A percentile compares a stretch with the other conserved stretches of the same genome.
Evolutionary conservation across 2,329 filamentous ascomycete species (phyloP).

Genomic region (Stromatinia cepivora): DNA sequence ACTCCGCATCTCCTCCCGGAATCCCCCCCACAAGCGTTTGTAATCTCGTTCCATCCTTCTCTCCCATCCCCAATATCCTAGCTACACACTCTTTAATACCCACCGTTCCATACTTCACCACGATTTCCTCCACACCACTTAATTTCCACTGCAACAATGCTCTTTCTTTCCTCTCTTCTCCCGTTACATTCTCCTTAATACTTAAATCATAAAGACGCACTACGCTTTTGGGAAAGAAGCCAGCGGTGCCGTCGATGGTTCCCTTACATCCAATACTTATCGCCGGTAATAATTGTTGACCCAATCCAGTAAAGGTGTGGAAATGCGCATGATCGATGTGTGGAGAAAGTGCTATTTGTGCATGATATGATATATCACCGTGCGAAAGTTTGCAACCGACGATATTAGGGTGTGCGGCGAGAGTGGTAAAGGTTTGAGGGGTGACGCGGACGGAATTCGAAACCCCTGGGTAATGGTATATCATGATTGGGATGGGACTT

Average conservation of each 20-base stretch:
- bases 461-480: conserved; percentile 59
- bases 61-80: conserved; percentile 59
- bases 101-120: conserved; percentile 60
- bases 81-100: conserved; percentile 66
- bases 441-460: conserved; percentile 63
- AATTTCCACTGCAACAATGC: conserved; percentile 60
- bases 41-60: conserved; percentile 58
- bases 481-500: conserved; percentile 23
- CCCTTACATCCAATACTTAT: conserved; percentile 63
- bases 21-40: conserved; percentile 60
- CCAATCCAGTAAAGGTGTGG: conserved; percentile 63
- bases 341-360: conserved; percentile 60
- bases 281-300: conserved; percentile 64
- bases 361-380: conserved; percentile 64
- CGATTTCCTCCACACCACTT: conserved; percentile 60
- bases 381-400: conserved; percentile 70
- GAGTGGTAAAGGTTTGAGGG: conserved; percentile 55
- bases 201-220: conserved; percentile 56
- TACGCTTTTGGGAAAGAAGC: conserved; percentile 63
- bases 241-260: conserved; percentile 66
- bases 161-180: conserved; percentile 51
- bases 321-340: conserved; percentile 59
- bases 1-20: conserved; percentile 52
- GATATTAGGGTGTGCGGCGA: conserved; percentile 64
- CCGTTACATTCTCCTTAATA: conserved; percentile 41